phyloP scores from a whole-genome alignment of 73 alveolate species.

The Tetrahymena elliotti region DNA sequence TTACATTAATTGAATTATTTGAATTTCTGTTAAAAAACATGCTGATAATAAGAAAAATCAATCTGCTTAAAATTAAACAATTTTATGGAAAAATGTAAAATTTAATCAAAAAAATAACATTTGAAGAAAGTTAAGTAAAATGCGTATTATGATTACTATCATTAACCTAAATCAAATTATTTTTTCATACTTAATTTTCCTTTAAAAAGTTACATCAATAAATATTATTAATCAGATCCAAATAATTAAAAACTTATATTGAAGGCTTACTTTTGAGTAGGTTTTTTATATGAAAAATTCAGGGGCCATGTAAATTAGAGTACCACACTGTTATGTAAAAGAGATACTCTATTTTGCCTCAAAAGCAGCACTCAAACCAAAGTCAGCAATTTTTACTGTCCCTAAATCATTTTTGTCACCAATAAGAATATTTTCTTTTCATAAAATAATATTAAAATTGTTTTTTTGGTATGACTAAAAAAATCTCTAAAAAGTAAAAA shows the following conservation, averaged over 20 bases:
- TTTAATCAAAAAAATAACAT: background rate
- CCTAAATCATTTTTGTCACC: conserved; percentile 23
- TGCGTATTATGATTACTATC: background rate
- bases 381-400: conserved; percentile 47
- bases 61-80: background rate
- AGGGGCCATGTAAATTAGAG: conserved; percentile 62
- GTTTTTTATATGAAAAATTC: conserved; percentile 35
- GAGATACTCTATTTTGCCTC: conserved; percentile 31
- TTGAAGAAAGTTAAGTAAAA: background rate
- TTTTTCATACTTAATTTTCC: background rate
- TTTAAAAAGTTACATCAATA: background rate
- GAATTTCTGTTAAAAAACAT: no score
- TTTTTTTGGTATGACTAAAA: background rate
- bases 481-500: no score
- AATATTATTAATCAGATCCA: no score
- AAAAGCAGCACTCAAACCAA: conserved; percentile 54
- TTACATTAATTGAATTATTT: no score
- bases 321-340: conserved; percentile 53
- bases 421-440: background rate
- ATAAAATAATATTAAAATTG: background rate
- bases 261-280: conserved; percentile 28
- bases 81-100: background rate
- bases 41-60: background rate
- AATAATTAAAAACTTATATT: no score
- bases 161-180: background rate